Evolutionary conservation across 2,329 filamentous ascomycete genomes (phyloP), one percentile per base, ranked within the genome.

Genomic region (Taxawa tesnikishii): DNA sequence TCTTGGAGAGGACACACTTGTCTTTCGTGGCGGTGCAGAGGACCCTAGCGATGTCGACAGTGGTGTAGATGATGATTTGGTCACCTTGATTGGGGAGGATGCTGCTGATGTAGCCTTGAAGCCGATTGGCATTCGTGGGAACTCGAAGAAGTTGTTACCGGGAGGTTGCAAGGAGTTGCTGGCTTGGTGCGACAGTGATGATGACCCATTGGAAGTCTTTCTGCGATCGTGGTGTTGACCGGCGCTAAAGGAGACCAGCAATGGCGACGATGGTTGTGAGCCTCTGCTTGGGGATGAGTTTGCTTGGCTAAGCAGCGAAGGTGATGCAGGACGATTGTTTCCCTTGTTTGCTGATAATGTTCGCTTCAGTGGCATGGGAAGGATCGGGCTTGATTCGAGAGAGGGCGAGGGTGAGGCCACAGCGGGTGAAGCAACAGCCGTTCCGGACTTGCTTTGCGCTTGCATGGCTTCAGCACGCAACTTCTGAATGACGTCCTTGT

Each of bases 401-500:
- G 73, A 74, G 1, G 82, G 74, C 2, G 61, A 58, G n/a, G 62
- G 60, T 13, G 79, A 81, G 2, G 47, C 53, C 4, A 60, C 52
- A 6, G 41, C 48, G 21, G 42, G 36, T 6, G 40, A 39, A 24
- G 57, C 53, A 3, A 62, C 48, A 10, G 58, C 55, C 33, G 51
- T 51, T 2, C 46, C 45, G 13, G 55, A 36, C 42, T 74, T 72
- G 38, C 67, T 66, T 44, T 76, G 73, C 21, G 68, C 67, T 46
- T 79, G 85, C 61, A 94, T 69, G 3, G 90, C 87, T 55, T 96
- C 87, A 14, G 87, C 84, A 8, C 87, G 78, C 36, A 98, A 66
- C 54, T 96, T 96, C 48, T 96, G 87, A 18, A 98, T 94, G 17
- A 96, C 85, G 48, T 98, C 90, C 53, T 98, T 98, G 59, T 98